Evolutionary conservation across 768 basidiomycete species (phyloP), one percentile per base, ranked within the genome.

Genomic region (Podaxis pistillaris): DNA sequence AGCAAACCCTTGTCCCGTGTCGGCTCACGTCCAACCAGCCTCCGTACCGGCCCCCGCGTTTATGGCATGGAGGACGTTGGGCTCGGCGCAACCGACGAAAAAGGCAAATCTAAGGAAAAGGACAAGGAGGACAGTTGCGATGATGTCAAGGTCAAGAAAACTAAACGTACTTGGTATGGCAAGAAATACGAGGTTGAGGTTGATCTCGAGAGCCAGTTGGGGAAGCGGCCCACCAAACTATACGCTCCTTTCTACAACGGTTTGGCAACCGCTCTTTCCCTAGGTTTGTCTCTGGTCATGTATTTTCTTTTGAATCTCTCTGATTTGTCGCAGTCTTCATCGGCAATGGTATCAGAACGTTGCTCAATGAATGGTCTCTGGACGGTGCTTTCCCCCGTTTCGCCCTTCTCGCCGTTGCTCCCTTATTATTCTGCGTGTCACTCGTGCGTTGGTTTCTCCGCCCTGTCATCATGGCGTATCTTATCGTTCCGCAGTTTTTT

Each of bases 201-300:
- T 54, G 54, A 65, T 30, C 49, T 64, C 17, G 40, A 30, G 38
- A 37, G 49, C 22, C 55, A 56, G 44, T 56, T 46, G 19, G 65
- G 66, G 22, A 60, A 60, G 38, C 22, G 65, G 12, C 74, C 72
- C 0, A 69, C 77, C 0, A 73, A 69, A 66, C 68, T 90, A 40
- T 84, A 88, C 60, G 87, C 90, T 0, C 89, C 91, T 4, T 53
- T 89, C 4, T 92, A 91, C 72, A 85, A 86, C 61, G 91, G 91
- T 2, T 56, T 79, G 3, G 73, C 82, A 67, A 78, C 89, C 0
- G 90, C 83, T 0, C 70, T 84, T 17, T 83, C 86, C 0, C 68
- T 91, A 41, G 73, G 86, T 83, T 64, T 63, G 75, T 77, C 64
- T 73, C 76, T 3, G n/a, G 41, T 78, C 71, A 36, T 72, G 69